phyloP scores from a whole-genome alignment of 1,284 basidiomycete genomes.

The Irpex sp. region DNA sequence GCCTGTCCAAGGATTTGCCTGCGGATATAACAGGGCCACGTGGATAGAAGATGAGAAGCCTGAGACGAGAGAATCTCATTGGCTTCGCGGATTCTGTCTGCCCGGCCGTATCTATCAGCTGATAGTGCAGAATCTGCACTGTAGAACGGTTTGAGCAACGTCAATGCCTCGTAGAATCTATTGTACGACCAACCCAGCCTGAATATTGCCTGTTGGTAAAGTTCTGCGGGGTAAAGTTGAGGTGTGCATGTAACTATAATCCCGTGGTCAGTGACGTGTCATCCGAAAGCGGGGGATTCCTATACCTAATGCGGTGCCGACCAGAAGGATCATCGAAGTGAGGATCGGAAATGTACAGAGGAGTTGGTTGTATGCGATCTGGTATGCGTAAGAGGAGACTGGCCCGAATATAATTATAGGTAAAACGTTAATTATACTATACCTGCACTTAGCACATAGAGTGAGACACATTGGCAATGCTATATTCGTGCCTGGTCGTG shows the following conservation, averaged over 20 bases:
- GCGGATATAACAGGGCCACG: neutral
- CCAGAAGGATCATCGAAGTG: neutral
- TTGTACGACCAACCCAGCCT: no score
- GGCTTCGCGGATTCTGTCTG: neutral
- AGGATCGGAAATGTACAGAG: neutral
- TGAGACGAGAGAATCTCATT: no score
- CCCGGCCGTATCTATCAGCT: neutral
- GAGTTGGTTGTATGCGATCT: neutral
- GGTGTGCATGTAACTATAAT: no score
- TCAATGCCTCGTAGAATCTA: no score
- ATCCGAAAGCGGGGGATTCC: neutral
- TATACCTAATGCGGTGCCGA: neutral
- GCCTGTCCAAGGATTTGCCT: neutral
- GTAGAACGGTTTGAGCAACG: neutral
- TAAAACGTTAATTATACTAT: no score
- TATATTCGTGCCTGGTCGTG: no score
- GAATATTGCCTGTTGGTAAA: no score
- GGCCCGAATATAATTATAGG: no score
- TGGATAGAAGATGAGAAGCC: neutral
- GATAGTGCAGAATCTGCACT: neutral
- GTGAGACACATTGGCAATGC: no score
- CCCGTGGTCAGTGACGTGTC: neutral
- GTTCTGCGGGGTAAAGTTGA: no score
- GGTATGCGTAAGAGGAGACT: no score
- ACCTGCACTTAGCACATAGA: no score